phyloP scores from a whole-genome alignment of 2,329 filamentous ascomycete genomes.

The Botryotinia narcissicola region DNA sequence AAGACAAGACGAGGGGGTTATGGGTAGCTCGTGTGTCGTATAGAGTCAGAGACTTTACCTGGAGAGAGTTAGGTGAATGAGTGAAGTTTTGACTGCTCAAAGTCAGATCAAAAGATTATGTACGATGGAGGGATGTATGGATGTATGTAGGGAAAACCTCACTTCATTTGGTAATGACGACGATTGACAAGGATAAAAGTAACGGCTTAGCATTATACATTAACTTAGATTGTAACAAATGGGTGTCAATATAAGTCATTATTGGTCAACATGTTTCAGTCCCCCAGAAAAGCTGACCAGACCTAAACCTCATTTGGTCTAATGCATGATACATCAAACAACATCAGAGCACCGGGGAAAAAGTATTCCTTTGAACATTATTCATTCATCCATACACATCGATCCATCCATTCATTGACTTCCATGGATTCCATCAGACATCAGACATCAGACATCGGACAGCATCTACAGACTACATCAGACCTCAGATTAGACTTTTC shows the following conservation, averaged over 20 bases:
- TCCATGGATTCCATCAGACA: not conserved
- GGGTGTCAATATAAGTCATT: not conserved
- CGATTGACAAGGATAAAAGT: not conserved
- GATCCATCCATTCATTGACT: not conserved
- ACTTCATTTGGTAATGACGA: conserved; percentile 15
- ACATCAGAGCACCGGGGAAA: conserved; percentile 12
- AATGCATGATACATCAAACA: not conserved
- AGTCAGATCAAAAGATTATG: not conserved
- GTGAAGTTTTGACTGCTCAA: not conserved
- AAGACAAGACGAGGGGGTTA: not conserved
- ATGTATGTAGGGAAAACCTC: conserved; percentile 6
- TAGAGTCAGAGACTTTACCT: not conserved
- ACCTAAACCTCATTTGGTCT: not conserved
- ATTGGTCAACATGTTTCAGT: conserved; percentile 16
- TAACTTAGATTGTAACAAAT: not conserved
- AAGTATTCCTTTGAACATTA: not conserved
- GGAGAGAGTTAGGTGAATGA: not conserved
- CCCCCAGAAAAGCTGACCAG: conserved; percentile 1
- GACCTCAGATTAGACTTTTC: not conserved
- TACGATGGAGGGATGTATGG: not conserved
- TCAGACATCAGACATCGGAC: not conserved
- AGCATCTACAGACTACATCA: not conserved
- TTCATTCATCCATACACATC: not conserved
- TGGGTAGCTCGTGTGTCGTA: not conserved
- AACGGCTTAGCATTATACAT: not conserved